These are phyloP conservation scores for Mucor circinelloides DNA, from an alignment of 371 early-diverging fungal species.

Conservation along the genomic window DNA sequence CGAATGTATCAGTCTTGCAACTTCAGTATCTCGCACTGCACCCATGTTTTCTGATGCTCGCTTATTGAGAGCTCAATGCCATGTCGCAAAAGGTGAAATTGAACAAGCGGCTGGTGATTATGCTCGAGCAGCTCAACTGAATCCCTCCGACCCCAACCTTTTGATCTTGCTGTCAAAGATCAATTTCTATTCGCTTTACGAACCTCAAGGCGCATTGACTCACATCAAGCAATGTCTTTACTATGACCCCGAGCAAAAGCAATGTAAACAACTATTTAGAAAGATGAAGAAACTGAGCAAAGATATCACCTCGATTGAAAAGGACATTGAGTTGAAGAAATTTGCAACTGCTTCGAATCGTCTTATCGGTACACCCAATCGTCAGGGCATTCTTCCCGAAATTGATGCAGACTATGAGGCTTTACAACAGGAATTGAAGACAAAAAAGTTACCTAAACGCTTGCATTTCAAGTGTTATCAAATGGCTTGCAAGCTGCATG, in stretches of 20 bases:
- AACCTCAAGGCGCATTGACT: conserved; percentile 68
- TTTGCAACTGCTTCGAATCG: conserved; percentile 72
- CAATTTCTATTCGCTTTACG: conserved; percentile 72
- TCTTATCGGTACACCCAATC: conserved; percentile 52
- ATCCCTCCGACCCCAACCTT: conserved; percentile 64
- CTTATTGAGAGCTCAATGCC: conserved; percentile 70
- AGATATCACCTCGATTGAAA: conserved; percentile 37
- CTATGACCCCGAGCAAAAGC: conserved; percentile 88
- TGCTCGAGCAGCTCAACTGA: conserved; percentile 69
- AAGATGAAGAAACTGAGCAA: conserved; percentile 80
- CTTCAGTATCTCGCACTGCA: conserved; percentile 6
- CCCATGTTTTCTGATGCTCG: conserved; percentile 3
- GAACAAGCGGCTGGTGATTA: conserved; percentile 86
- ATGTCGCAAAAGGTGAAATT: conserved; percentile 69
- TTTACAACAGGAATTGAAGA: conserved; percentile 36
- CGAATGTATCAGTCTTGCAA: conserved; percentile 7
- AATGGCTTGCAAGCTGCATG: conserved; percentile 63
- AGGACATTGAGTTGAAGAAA: conserved; percentile 44
- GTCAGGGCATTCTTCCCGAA: conserved; percentile 54
- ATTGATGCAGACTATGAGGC: conserved; percentile 48
- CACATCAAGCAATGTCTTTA: conserved; percentile 83
- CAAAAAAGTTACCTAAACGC: conserved; percentile 51
- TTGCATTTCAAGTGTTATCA: conserved; percentile 57
- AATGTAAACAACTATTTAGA: conserved; percentile 76
- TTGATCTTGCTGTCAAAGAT: conserved; percentile 72